These are phyloP conservation scores for Cryptosporidium ryanae DNA, from an alignment of 169 alveolate genomes.

Conservation along the genomic window DNA sequence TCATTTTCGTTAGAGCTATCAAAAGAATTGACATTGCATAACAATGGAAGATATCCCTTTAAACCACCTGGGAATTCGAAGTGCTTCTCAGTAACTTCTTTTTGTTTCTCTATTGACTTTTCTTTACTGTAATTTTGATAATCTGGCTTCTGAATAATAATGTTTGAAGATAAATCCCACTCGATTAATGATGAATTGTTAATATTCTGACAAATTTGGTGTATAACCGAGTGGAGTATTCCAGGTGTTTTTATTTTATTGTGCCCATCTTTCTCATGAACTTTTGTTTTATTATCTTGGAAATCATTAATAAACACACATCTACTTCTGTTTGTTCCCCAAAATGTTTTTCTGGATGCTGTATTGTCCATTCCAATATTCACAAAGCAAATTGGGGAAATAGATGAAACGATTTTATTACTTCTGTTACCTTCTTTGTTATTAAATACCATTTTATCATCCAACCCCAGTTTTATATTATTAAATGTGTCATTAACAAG, in stretches of 20 bases:
- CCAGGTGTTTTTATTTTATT: conserved; percentile 17
- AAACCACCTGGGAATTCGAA: conserved; percentile 10
- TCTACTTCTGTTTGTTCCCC: conserved; percentile 61
- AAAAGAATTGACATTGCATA: background rate
- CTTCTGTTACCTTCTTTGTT: background rate
- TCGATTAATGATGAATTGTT: conserved; percentile 19
- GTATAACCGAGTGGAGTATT: conserved; percentile 51
- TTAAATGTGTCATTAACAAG: conserved; percentile 52
- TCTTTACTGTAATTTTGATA: background rate
- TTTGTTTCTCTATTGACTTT: background rate
- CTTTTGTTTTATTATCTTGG: background rate
- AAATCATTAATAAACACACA: conserved; percentile 1
- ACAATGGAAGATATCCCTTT: background rate
- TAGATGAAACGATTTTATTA: no score
- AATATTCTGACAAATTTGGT: conserved; percentile 56
- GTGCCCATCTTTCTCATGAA: background rate
- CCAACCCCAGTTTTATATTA: conserved; percentile 6
- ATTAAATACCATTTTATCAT: conserved; percentile 7
- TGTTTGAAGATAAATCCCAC: conserved; percentile 14
- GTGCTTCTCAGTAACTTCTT: background rate
- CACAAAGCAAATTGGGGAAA: conserved; percentile 22
- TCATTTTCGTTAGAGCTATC: background rate
- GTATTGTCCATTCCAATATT: conserved; percentile 37
- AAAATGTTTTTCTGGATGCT: conserved; percentile 64
- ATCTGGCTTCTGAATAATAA: background rate